phyloP scores from a whole-genome alignment of 805 yeast species.

The Saccharomycopsis amapae region DNA sequence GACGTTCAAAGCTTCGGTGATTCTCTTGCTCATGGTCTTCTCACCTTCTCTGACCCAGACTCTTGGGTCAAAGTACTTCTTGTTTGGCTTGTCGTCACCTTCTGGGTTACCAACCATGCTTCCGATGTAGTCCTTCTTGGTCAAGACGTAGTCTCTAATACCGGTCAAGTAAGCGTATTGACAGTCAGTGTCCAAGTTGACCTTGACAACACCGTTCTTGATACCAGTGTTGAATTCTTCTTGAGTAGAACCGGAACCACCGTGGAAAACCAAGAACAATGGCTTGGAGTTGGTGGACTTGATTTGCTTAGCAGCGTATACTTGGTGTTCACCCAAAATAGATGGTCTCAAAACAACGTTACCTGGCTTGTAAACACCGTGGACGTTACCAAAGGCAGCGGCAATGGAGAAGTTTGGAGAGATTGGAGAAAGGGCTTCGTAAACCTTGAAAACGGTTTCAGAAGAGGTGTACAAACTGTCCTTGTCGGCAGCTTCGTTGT shows the following conservation, averaged over 20 bases:
- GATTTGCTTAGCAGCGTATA: conserved; percentile 63
- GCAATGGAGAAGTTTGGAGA: conserved; percentile 99
- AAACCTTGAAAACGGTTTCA: conserved; percentile 87
- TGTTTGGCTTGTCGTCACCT: conserved; percentile 98
- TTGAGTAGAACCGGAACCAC: conserved; percentile 98
- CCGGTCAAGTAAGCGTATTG: conserved; percentile 96
- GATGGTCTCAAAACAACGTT: conserved; percentile 90
- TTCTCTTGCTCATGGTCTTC: conserved; percentile 90
- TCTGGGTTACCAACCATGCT: conserved; percentile 98
- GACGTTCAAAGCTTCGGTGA: conserved; percentile 71
- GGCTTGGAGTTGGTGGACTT: conserved; percentile 50
- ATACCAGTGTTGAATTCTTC: conserved; percentile 88
- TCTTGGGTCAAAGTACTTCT: conserved; percentile 99
- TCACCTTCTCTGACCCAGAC: conserved; percentile 99
- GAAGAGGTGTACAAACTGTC: conserved; percentile 89
- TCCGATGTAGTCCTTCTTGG: conserved; percentile 90
- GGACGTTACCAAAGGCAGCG: conserved; percentile 99
- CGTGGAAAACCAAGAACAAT: conserved; percentile 97
- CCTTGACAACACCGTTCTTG: conserved; percentile 93
- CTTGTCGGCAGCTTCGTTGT: conserved; percentile 89
- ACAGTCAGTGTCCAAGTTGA: conserved; percentile 98
- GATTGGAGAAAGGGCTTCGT: conserved; percentile 83
- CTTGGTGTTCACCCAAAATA: conserved; percentile 93
- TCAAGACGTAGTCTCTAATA: conserved; percentile 94
- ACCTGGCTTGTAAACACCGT: conserved; percentile 99